These are phyloP conservation scores for Pseudoscleropodium purum DNA, from an alignment of 225 moss, liverwort and hornwort genomes.

Conservation along the genomic window DNA sequence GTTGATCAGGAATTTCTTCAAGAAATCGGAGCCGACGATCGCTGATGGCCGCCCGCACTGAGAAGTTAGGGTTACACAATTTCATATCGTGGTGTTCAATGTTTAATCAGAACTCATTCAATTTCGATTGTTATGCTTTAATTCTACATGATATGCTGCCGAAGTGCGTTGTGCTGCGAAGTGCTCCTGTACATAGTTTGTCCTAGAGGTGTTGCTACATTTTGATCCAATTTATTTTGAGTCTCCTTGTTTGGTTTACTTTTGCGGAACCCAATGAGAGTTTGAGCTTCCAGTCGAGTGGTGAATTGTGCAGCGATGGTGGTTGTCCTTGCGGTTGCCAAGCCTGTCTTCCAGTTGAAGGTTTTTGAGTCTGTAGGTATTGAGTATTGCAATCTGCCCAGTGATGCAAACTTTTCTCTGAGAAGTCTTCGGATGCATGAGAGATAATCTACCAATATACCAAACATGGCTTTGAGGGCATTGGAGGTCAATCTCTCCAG, in stretches of 20 bases:
- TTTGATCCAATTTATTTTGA: neutral
- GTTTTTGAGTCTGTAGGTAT: neutral
- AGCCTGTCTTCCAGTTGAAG: neutral
- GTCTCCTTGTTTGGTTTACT: neutral
- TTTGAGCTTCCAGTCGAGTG: neutral
- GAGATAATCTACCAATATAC: neutral
- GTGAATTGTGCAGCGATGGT: too few species aligned
- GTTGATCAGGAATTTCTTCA: too few species aligned
- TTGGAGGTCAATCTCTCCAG: neutral
- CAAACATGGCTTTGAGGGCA: slow-evolving; percentile 5
- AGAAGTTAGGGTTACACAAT: too few species aligned
- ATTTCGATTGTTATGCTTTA: too few species aligned
- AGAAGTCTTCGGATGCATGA: neutral
- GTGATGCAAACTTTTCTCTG: neutral
- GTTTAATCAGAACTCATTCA: too few species aligned
- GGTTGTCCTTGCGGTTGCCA: too few species aligned
- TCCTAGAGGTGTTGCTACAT: neutral
- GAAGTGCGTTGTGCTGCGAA: too few species aligned
- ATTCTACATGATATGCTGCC: too few species aligned
- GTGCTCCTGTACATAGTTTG: too few species aligned
- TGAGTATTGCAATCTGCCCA: neutral
- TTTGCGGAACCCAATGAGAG: neutral
- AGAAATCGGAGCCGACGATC: too few species aligned
- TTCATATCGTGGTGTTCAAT: too few species aligned
- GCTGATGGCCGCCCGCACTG: too few species aligned